Evolutionary conservation across 2,329 filamentous ascomycete genomes (phyloP).

Genomic region (Kalmusia sp.): DNA sequence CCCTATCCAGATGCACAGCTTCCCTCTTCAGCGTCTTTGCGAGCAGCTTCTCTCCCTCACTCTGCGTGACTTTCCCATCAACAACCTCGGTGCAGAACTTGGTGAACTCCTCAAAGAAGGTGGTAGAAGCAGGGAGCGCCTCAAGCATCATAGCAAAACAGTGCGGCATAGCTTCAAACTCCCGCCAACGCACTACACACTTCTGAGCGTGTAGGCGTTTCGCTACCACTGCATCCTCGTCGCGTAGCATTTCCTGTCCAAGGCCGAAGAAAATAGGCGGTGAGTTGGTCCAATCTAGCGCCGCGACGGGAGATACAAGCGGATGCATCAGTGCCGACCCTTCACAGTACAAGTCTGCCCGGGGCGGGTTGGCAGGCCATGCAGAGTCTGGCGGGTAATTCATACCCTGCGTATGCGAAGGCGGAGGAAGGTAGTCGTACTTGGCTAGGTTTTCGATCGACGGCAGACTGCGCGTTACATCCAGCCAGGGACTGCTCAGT

Average conservation of each 20-base stretch:
- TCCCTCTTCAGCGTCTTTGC: conserved; percentile 40
- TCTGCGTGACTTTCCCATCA: conserved; percentile 24
- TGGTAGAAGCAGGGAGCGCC: conserved; percentile 27
- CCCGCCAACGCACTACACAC: conserved; percentile 69
- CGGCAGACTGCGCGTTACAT: conserved; percentile 70
- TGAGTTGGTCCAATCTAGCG: conserved; percentile 64
- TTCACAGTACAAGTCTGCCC: conserved; percentile 57
- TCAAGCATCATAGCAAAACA: conserved; percentile 62
- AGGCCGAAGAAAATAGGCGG: conserved; percentile 73
- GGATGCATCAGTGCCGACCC: conserved; percentile 64
- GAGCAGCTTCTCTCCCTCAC: conserved; percentile 31
- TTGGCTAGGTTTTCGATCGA: conserved; percentile 59
- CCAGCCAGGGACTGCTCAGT: conserved; percentile 73
- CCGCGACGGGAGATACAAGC: conserved; percentile 69
- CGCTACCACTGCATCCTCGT: conserved; percentile 70
- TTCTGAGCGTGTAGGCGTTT: conserved; percentile 62
- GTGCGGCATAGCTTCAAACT: conserved; percentile 84
- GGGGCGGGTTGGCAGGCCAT: conserved; percentile 55
- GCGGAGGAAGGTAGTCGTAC: conserved; percentile 70
- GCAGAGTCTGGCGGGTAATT: conserved; percentile 57
- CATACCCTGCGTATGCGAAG: conserved; percentile 44
- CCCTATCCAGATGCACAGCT: conserved; percentile 31
- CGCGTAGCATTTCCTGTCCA: conserved; percentile 75
- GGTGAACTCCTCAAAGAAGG: conserved; percentile 48
- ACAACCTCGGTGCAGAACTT: conserved; percentile 41